phyloP scores from a whole-genome alignment of 441 rosid genomes.

The Daphne laureola region DNA sequence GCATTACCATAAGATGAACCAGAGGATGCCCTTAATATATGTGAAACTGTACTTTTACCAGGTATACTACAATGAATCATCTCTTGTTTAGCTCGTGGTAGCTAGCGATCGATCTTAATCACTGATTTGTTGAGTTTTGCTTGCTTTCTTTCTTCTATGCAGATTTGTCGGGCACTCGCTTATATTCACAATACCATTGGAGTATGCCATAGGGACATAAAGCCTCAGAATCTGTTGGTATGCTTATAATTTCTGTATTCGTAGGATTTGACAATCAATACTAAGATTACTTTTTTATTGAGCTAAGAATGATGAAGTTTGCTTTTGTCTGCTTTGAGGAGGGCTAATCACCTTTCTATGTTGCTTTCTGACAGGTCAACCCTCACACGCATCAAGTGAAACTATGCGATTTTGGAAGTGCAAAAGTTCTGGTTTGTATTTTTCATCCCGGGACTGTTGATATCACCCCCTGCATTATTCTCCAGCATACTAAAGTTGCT shows the following conservation, averaged over 20 bases:
- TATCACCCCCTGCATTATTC: background rate
- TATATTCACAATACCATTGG: slow-evolving; percentile 31
- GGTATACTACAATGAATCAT: slow-evolving; percentile 21
- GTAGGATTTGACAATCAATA: background rate
- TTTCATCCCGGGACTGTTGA: background rate
- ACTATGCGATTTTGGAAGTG: slow-evolving; percentile 93
- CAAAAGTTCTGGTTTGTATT: slow-evolving; percentile 83
- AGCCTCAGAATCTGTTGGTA: slow-evolving; percentile 35
- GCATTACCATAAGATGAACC: slow-evolving; percentile 59
- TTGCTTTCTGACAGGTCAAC: slow-evolving; percentile 45
- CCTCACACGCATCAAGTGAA: slow-evolving; percentile 96
- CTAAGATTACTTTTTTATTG: background rate
- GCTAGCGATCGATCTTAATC: background rate
- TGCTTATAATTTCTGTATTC: background rate
- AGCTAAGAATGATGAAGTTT: background rate
- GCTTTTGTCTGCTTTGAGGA: background rate
- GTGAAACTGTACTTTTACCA: slow-evolving; percentile 67
- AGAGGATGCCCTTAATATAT: slow-evolving; percentile 59
- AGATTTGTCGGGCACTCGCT: slow-evolving; percentile 34
- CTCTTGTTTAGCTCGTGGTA: no score
- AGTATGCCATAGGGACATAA: slow-evolving; percentile 35
- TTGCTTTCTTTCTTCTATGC: slow-evolving; percentile 1
- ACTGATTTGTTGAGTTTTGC: background rate
- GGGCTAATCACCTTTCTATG: no score
- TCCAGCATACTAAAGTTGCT: slow-evolving; percentile 11